Percentiles rank a stretch among this genome's conserved stretches.
These are phyloP conservation scores for Pisolithus microcarpus DNA, from an alignment of 768 basidiomycete species.

Conservation along the genomic window DNA sequence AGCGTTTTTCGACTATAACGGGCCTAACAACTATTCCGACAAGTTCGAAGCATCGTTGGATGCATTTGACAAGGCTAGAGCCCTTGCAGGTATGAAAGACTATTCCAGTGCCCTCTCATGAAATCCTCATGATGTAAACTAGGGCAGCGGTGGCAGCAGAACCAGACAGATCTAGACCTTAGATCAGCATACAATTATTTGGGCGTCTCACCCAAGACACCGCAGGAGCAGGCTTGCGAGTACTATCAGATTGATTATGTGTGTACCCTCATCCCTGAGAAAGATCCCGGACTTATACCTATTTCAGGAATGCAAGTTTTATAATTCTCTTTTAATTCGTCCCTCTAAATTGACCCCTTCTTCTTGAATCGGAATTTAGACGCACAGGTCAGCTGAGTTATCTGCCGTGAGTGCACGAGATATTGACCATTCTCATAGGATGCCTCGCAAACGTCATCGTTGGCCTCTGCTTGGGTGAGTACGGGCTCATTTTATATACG, in stretches of 20 bases:
- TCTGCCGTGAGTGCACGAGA: background rate
- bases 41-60: background rate
- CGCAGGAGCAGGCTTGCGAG: conserved; percentile 46
- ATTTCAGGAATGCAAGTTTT: conserved; percentile 24
- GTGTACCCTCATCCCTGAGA: background rate
- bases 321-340: background rate
- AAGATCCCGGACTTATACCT: background rate
- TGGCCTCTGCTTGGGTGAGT: conserved; percentile 58
- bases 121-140: background rate
- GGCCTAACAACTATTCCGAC: background rate
- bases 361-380: conserved; percentile 3
- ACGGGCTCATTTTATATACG: background rate
- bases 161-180: conserved; percentile 45
- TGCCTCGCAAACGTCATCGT: conserved; percentile 56
- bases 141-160: conserved; percentile 40
- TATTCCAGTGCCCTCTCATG: too few relatives aligned
- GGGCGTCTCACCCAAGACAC: conserved; percentile 38
- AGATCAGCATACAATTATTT: conserved; percentile 48
- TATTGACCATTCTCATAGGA: conserved; percentile 39
- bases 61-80: background rate
- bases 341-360: background rate
- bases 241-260: conserved; percentile 46
- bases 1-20: background rate
- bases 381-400: conserved; percentile 19
- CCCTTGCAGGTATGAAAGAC: background rate